phyloP scores from a whole-genome alignment of 1,284 basidiomycete genomes.

The Fomitopsis palustris region DNA sequence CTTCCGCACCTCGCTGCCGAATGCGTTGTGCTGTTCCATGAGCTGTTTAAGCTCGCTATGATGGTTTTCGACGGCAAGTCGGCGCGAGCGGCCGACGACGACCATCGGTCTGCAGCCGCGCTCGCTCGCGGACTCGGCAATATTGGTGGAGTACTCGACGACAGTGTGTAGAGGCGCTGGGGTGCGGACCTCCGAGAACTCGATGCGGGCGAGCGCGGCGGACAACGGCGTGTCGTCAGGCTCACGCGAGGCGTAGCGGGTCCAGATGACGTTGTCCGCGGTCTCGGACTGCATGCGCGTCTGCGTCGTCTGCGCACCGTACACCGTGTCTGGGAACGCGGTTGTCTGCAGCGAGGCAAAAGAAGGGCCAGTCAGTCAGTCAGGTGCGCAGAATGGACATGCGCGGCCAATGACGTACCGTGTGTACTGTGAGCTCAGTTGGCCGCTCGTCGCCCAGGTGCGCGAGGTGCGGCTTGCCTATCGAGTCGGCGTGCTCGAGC shows the following conservation, averaged over 20 bases:
- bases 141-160: conserved; percentile 29
- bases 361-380: conserved; percentile 5
- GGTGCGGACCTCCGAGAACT: conserved; percentile 51
- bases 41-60: conserved; percentile 60
- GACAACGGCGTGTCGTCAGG: conserved; percentile 5
- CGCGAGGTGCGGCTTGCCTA: background rate
- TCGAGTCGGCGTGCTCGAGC: conserved; percentile 5
- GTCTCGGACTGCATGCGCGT: conserved; percentile 67
- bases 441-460: background rate
- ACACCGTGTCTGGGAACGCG: conserved; percentile 63
- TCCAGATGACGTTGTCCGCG: conserved; percentile 71
- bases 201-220: conserved; percentile 45
- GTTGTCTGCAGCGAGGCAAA: conserved; percentile 31
- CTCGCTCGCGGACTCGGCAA: conserved; percentile 20
- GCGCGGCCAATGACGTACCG: background rate
- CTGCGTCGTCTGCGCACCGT: conserved; percentile 58
- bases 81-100: conserved; percentile 67
- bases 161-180: conserved; percentile 53
- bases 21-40: conserved; percentile 50
- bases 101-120: conserved; percentile 46
- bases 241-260: conserved; percentile 39
- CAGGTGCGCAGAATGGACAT: no score
- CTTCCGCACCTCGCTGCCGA: conserved; percentile 62
- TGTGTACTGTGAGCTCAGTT: background rate
- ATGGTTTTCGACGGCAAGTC: conserved; percentile 65